Percentiles rank a stretch among this genome's conserved stretches.
Conservation (phyloP, 805 yeast species). For the Lachancea nothofagi region DNA sequence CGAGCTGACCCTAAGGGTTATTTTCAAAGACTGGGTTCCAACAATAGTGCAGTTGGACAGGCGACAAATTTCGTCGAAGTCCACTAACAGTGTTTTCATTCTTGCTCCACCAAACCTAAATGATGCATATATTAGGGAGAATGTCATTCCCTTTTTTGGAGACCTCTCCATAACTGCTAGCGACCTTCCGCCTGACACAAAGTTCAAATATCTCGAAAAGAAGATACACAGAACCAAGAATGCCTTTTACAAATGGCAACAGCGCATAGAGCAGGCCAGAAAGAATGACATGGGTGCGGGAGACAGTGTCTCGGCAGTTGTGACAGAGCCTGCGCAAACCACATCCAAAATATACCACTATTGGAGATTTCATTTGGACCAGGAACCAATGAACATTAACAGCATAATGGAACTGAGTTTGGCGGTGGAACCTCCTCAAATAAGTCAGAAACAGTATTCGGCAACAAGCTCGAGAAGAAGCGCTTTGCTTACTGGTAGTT, state of each 20-base stretch:
- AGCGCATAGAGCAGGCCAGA: constrained; percentile 43
- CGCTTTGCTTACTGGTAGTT: constrained; percentile 57
- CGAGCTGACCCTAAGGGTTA: constrained; percentile 48
- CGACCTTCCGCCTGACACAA: constrained; percentile 25
- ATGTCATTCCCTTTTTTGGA: constrained; percentile 86
- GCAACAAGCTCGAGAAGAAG: constrained; percentile 44
- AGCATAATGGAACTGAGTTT: constrained; percentile 61
- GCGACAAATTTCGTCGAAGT: constrained; percentile 54
- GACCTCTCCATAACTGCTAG: constrained; percentile 55
- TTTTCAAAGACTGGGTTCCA: constrained; percentile 85
- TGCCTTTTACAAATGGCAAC: constrained; percentile 80
- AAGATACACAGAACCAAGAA: constrained; percentile 62
- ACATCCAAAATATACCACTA: constrained; percentile 20
- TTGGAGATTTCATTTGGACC: constrained; percentile 28
- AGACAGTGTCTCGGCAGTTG: background rate
- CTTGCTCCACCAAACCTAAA: constrained; percentile 89
- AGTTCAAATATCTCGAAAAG: constrained; percentile 48
- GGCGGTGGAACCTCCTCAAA: constrained; percentile 51
- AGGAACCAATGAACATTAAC: constrained; percentile 42
- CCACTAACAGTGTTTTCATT: constrained; percentile 52
- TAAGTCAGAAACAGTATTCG: constrained; percentile 23
- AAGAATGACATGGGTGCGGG: constrained; percentile 27
- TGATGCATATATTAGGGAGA: constrained; percentile 61
- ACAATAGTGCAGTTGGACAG: constrained; percentile 85
- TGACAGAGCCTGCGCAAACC: background rate